Conservation (phyloP, 2,329 filamentous ascomycete genomes). For the Dothistroma pini region DNA sequence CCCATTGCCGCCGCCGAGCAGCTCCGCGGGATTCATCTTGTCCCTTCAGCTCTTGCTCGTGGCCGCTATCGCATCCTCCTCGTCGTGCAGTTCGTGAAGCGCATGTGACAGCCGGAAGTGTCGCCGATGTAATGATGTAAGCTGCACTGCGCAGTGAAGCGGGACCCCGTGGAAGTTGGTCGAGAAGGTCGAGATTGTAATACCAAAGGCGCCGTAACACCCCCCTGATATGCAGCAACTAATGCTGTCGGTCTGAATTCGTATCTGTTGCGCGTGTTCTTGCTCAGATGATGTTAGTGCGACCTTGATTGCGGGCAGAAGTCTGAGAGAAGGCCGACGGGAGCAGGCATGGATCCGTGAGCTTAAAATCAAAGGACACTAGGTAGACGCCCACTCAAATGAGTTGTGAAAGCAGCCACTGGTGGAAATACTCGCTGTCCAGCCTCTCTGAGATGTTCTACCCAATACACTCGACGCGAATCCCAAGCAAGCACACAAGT, state of each 20-base stretch:
- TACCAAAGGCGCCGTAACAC: background rate
- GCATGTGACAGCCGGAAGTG: slow-evolving; percentile 6
- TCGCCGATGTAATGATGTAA: background rate
- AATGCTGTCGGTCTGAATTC: background rate
- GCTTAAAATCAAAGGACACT: background rate
- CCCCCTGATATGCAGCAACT: background rate
- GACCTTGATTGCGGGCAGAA: background rate
- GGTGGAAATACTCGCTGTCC: background rate
- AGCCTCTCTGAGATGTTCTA: background rate
- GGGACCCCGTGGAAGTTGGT: background rate
- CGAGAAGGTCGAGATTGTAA: background rate
- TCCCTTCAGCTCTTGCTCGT: background rate
- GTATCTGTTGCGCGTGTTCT: background rate
- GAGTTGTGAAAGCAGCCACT: background rate
- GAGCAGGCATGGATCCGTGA: background rate
- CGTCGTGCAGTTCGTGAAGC: slow-evolving; percentile 7
- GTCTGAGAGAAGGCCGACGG: background rate
- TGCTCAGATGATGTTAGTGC: background rate
- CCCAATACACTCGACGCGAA: background rate
- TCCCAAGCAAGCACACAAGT: background rate
- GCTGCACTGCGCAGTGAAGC: background rate
- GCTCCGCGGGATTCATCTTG: slow-evolving; percentile 36
- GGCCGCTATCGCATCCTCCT: slow-evolving; percentile 18
- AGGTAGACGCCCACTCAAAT: background rate
- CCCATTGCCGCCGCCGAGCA: slow-evolving; percentile 25